Base-by-base conservation (phyloP, 768 basidiomycete species). In the Kwoniella bestiolae region DNA sequence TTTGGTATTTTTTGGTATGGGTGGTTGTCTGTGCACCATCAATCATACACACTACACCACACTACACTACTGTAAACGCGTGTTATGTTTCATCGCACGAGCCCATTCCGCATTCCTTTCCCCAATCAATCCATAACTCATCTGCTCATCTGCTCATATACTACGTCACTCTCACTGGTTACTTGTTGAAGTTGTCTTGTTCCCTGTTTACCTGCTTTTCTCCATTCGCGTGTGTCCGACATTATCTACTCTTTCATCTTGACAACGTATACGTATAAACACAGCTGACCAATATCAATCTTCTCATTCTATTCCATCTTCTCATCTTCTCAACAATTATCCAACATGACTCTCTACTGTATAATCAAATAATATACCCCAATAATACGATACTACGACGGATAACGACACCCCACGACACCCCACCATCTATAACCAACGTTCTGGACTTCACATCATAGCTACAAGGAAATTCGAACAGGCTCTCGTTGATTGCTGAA, bases 321-420 rank as follows among this genome's bases (percentile, higher is more conserved):
- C 32, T n/a, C 25, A 11, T 16, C 5, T 70, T 67, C 11, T 76
- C 72, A n/a, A 77, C 76, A 34, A 5, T 9, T 64, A n/a, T 63
- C 38, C 50, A 31, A 51, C 26, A 51, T 51, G 50, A 14, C 26
- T 51, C 18, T 23, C 26, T 1, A 25, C 50, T 29, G 50, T 51
- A 25, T 51, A 51, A 51, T 51, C n/a, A n/a, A n/a, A n/a, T n/a
- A n/a, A n/a, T n/a, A n/a, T n/a, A n/a, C n/a, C n/a, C n/a, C n/a
- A n/a, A n/a, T n/a, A n/a, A 51, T 14, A 14, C 29, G 29, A 51
- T 28, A 51, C 28, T 14, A 16, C 26, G 7, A 16, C 16, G 18
- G 26, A 26, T 28, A 16, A 21, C 50, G 25, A 26, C 1, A 21
- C 26, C n/a, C n/a, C 11, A 16, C 25, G 14, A 51, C 26, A 26